Evolutionary conservation across 176 grass and related monocot species (phyloP).

Genomic region (Chrysopogon serrulatus): DNA sequence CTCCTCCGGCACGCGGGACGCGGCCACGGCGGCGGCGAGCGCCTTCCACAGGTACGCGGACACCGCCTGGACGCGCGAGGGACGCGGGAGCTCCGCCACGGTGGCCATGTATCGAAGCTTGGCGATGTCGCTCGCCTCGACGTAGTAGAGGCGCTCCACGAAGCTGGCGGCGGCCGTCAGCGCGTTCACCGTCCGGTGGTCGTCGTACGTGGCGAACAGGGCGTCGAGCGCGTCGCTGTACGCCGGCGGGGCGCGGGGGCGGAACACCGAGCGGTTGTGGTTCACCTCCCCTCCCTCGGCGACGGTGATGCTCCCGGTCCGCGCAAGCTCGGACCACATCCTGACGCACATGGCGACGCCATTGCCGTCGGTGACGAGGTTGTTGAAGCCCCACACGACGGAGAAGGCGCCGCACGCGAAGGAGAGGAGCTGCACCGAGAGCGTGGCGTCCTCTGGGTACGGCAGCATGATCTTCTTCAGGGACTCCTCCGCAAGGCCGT

Average conservation of each 20-base stretch:
- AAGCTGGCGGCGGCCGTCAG: too few relatives aligned
- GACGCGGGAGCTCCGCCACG: too few relatives aligned
- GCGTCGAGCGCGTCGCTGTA: neutral
- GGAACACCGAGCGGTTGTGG: slow-evolving; percentile 30
- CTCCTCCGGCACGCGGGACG: too few relatives aligned
- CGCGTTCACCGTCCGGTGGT: slow-evolving; percentile 19
- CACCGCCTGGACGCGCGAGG: too few relatives aligned
- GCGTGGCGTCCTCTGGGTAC: neutral
- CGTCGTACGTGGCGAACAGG: neutral
- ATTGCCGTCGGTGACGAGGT: slow-evolving; percentile 29
- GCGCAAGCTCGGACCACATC: slow-evolving; percentile 18
- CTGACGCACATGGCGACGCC: neutral
- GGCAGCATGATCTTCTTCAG: slow-evolving; percentile 23
- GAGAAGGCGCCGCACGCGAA: slow-evolving; percentile 39
- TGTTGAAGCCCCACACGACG: slow-evolving; percentile 32
- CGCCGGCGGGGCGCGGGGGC: neutral
- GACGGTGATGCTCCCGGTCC: neutral
- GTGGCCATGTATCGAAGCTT: too few relatives aligned
- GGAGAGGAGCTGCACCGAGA: slow-evolving; percentile 31
- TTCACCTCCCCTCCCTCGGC: neutral
- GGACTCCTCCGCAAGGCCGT: neutral
- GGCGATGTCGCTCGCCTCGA: too few relatives aligned
- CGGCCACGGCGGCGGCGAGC: too few relatives aligned
- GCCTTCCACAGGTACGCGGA: too few relatives aligned
- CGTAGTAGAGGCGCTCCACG: too few relatives aligned